Evolutionary conservation across 345 rosid species (phyloP), one percentile per base, ranked within the genome.

Genomic region (Gossypium rotundifolium): DNA sequence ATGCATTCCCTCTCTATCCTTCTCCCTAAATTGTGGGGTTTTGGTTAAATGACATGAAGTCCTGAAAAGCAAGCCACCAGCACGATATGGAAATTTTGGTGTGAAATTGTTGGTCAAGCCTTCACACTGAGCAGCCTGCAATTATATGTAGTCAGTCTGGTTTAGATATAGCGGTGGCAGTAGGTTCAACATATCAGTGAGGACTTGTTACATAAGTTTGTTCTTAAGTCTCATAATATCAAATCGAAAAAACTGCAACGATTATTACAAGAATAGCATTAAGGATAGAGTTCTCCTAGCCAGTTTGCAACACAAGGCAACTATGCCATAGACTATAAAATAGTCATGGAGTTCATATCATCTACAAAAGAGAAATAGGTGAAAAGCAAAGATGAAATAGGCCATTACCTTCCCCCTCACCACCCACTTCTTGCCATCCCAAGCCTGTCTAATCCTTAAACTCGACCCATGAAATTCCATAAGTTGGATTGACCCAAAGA

Each of bases 401-500:
- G 27, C 42, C 75, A 46, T 77, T 80, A 84, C 83, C 85, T 82
- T 80, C 65, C 78, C 74, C 7, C 52, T 80, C 53, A 71, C 38
- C 16, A 73, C 49, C 87, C 85, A 80, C 72, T 76, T 57, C 58
- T 66, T 75, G n/a, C 75, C 73, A 71, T 77, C 78, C 83, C 87
- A 79, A 44, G 74, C 69, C 60, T 51, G 82, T 77, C 69, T 57
- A 58, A 74, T 38, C 83, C 83, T 76, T 48, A 84, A 42, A 22
- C 77, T 62, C 44, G 83, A 67, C 40, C 44, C 74, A 45, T 74
- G 73, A 69, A 84, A 81, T 75, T 79, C 83, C 70, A 65, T 79
- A 18, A 84, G 83, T 40, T 78, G 80, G 52, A 79, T 78, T 54
- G 81, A 77, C 25, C 87, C 87, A 59, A 80, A 75, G 55, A 84